Conservation (phyloP, 1,284 basidiomycete genomes). For the Erythrobasidium hasegawianum region DNA sequence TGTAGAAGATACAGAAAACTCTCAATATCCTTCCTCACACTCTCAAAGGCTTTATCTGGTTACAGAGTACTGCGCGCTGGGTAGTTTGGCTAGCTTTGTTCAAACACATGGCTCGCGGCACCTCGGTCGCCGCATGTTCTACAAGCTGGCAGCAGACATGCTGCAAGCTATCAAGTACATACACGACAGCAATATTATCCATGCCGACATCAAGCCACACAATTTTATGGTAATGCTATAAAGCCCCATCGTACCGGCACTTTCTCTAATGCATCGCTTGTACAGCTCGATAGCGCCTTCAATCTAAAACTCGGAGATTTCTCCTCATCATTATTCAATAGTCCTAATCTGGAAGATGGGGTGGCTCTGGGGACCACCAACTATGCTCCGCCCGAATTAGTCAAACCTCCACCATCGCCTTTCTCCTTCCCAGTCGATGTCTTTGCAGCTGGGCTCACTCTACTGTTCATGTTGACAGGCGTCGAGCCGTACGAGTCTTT, state of each 20-base stretch:
- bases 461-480: slow-evolving; percentile 52
- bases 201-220: slow-evolving; percentile 95
- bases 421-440: slow-evolving; percentile 54
- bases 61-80: slow-evolving; percentile 21
- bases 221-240: slow-evolving; percentile 84
- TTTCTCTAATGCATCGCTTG: neutral
- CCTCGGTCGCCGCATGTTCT: slow-evolving; percentile 19
- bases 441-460: slow-evolving; percentile 54
- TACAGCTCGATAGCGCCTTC: slow-evolving; percentile 39
- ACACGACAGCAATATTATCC: slow-evolving; percentile 94
- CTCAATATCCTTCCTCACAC: neutral
- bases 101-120: slow-evolving; percentile 6
- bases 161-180: slow-evolving; percentile 66
- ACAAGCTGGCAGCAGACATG: slow-evolving; percentile 22
- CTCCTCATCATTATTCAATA: slow-evolving; percentile 52
- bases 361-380: slow-evolving; percentile 54
- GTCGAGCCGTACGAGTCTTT: slow-evolving; percentile 51
- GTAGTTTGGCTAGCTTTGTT: slow-evolving; percentile 23
- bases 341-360: slow-evolving; percentile 48
- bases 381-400: slow-evolving; percentile 55
- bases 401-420: slow-evolving; percentile 46
- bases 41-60: slow-evolving; percentile 15
- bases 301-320: slow-evolving; percentile 53
- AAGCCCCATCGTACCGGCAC: neutral
- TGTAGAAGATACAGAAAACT: neutral